A percentile compares a stretch with the other conserved stretches of the same genome.
Conservation (phyloP, 768 basidiomycete species). For the Xanthoconium stramineum region DNA sequence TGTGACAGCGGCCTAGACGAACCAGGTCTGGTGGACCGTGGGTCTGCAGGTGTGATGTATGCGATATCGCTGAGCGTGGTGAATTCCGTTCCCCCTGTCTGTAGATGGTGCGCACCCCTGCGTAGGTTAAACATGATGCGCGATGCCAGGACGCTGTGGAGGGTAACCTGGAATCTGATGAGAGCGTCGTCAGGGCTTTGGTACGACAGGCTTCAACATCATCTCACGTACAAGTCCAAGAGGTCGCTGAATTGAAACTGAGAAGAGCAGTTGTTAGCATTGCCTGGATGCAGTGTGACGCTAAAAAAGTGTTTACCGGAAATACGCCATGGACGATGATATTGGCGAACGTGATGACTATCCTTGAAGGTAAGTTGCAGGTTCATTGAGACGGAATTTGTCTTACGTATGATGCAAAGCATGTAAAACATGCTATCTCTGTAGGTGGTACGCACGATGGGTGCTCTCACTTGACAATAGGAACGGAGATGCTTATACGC, state of each 20-base stretch:
- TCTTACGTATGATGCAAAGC: constrained; percentile 16
- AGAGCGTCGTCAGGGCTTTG: not conserved
- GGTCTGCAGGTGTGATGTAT: not conserved
- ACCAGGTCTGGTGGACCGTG: not conserved
- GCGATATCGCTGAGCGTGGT: not conserved
- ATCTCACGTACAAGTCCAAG: not conserved
- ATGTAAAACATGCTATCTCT: constrained; percentile 18
- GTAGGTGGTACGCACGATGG: constrained; percentile 10
- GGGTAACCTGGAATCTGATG: constrained; percentile 4
- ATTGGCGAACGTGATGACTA: constrained; percentile 19
- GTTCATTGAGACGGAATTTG: too few species aligned
- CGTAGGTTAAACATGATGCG: constrained; percentile 15
- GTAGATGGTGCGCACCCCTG: not conserved
- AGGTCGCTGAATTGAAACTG: constrained; percentile 6
- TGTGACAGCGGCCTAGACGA: not conserved
- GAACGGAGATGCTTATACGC: constrained; percentile 1
- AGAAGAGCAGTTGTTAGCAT: not conserved
- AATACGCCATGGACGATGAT: constrained; percentile 3
- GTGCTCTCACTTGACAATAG: not conserved
- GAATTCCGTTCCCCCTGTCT: not conserved
- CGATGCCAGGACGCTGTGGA: not conserved
- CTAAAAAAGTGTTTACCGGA: constrained; percentile 3
- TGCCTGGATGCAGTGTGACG: not conserved
- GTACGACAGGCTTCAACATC: not conserved
- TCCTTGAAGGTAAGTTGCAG: not conserved